Evolutionary conservation across 2,329 filamentous ascomycete species (phyloP), one percentile per base, ranked within the genome.

Genomic region (Alternaria sp.): DNA sequence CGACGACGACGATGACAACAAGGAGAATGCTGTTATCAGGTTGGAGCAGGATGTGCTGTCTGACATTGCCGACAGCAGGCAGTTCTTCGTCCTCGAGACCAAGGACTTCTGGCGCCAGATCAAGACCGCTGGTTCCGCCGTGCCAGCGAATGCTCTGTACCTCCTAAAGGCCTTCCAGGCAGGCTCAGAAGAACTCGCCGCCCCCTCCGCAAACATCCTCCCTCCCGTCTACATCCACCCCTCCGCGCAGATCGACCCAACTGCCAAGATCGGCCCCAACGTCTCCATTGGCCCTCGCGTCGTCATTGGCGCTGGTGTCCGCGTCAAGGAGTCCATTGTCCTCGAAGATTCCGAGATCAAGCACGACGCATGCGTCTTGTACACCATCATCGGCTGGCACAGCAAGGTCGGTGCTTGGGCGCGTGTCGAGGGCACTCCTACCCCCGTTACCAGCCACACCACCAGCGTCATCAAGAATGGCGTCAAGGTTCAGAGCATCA

Each of bases 31-130:
- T 75, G 93, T 97, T 54, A 92, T 99, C 72, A 92, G 96, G 57
- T 87, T 99, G 60, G 96, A 99, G 84, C 96, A 98, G 84, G 96
- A 99, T 79, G 97, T 98, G 56, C 87, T 99, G 63, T 92, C 94
- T 55, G 95, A 98, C 77, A 89, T 98, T 76, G 95, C 96, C 65
- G 96, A 98, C 82, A 97, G 89, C 87, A 96, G 97, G 84, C 93
- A 96, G 81, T 99, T 99, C 86, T 98, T 94, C 82, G 96, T 98
- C 30, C 92, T 97, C 81, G 96, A 99, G 85, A 98, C 95, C 70
- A 97, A 96, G 84, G 96, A 98, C 81, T 99, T 99, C 82, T 99
- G 96, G 96, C 93, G 96, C 74, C 96, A 99, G 86, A 98, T 99
- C 88, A 99, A 99, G 88, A 97, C 96, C 2, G 96, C 96, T 64